Base-by-base conservation (phyloP, 306 rosid genomes). In the Aeschynomene evenia region DNA sequence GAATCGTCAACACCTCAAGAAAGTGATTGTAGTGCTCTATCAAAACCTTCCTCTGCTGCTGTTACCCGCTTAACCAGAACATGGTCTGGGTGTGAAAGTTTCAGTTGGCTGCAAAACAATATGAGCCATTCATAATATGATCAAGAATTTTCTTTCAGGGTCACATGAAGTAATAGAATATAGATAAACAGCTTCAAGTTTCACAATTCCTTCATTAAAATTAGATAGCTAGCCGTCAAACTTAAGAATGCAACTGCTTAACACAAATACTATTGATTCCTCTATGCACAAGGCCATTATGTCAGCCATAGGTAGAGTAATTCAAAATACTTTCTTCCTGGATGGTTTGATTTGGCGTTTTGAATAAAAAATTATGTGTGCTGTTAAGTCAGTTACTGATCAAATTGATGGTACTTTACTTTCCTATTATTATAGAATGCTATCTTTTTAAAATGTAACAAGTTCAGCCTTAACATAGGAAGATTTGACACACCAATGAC, bases 71-170 rank as follows among this genome's bases (percentile, higher is more conserved):
- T 95, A 52, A 95, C 88, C 16, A 95, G 96, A 29, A 84, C 48
- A 69, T 95, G 97, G 46, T 91, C 92, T 9, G 97, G 90, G 85
- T 91, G 96, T 8, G 95, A 66, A 73, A 95, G 89, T 83, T 86
- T 91, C 86, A 95, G 86, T 55, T 91, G 99, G 89, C 99, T 95
- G 97, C 81, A 89, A 81, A 70, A 34, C 64, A 77, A 60, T 5
- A 21, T 71, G 57, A 42, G 70, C 11, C n/a, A 63, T 4, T 45
- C 61, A 11, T 15, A 59, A 31, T 1, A 36, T 6, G 34, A 28
- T 20, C 9, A 28, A 36, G 9, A 12, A 37, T 14, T 16, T 63
- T 51, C 63, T 49, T 53, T 54, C 42, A 37, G 36, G 8, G 14
- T 59, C 18, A 5, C 18, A 24, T 22, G 49, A 68, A 45, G 45